phyloP scores from a whole-genome alignment of 2,329 filamentous ascomycete species.

The Didymella lethalis region DNA sequence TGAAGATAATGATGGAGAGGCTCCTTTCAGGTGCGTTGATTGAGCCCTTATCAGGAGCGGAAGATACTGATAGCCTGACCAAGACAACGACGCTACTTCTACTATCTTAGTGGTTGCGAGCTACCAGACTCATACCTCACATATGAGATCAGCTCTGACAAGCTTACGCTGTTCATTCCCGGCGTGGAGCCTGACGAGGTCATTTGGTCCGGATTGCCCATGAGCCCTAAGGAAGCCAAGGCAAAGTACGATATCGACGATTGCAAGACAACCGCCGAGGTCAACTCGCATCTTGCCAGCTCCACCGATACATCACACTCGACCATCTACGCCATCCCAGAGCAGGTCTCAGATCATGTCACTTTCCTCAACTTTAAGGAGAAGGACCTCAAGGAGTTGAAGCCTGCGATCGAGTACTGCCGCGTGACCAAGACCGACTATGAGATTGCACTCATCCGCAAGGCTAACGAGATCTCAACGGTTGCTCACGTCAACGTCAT shows the following conservation, averaged over 20 bases:
- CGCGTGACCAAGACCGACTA: constrained; percentile 86
- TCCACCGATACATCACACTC: constrained; percentile 56
- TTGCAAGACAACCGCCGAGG: constrained; percentile 74
- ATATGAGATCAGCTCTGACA: constrained; percentile 78
- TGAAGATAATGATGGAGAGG: constrained; percentile 87
- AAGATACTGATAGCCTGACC: constrained; percentile 4
- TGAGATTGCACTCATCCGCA: constrained; percentile 81
- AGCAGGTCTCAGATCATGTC: constrained; percentile 76
- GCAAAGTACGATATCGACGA: constrained; percentile 72
- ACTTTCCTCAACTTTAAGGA: constrained; percentile 74
- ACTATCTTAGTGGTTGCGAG: constrained; percentile 88
- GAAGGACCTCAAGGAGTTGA: constrained; percentile 65
- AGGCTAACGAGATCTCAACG: constrained; percentile 81
- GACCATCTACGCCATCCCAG: constrained; percentile 77
- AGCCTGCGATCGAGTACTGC: constrained; percentile 77
- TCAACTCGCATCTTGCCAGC: constrained; percentile 75
- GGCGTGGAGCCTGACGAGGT: constrained; percentile 87
- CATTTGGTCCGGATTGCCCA: constrained; percentile 90
- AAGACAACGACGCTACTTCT: constrained; percentile 91
- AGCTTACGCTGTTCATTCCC: constrained; percentile 88
- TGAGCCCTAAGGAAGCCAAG: constrained; percentile 77
- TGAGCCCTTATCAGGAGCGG: neutral
- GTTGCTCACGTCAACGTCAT: constrained; percentile 79
- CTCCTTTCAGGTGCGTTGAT: constrained; percentile 74
- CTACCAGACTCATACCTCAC: constrained; percentile 81